phyloP scores from a whole-genome alignment of 768 basidiomycete genomes.

The Mrakia blollopis region DNA sequence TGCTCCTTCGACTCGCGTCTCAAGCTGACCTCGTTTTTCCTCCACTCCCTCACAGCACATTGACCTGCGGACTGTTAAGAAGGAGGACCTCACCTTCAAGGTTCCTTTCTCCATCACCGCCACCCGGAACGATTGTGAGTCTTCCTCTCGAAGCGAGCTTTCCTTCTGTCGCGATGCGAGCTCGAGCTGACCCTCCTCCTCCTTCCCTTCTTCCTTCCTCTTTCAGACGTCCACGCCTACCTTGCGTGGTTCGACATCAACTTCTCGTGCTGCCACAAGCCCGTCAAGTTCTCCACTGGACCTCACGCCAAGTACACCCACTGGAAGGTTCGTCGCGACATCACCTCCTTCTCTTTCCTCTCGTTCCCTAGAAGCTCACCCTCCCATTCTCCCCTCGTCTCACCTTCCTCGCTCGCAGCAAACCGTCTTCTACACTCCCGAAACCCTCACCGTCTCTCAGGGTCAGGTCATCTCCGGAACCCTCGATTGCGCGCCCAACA shows the following conservation, averaged over 20 bases:
- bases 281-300: conserved; percentile 91
- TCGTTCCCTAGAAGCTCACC: conserved; percentile 34
- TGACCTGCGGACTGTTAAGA: conserved; percentile 82
- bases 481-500: conserved; percentile 78
- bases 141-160: too few relatives aligned
- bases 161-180: background rate
- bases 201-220: conserved; percentile 9
- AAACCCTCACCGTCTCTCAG: conserved; percentile 49
- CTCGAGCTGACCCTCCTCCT: background rate
- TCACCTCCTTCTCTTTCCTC: conserved; percentile 34
- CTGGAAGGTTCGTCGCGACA: conserved; percentile 67
- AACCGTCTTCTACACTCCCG: conserved; percentile 93
- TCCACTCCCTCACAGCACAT: conserved; percentile 58
- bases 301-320: conserved; percentile 95
- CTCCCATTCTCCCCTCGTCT: too few relatives aligned
- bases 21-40: background rate
- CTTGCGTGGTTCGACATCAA: conserved; percentile 98
- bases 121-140: conserved; percentile 85
- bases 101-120: conserved; percentile 72
- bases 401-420: conserved; percentile 53
- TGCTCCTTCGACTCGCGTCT: background rate
- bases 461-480: conserved; percentile 69
- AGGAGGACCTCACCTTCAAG: conserved; percentile 87
- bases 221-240: conserved; percentile 90
- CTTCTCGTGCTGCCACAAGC: conserved; percentile 94